Percentiles rank a stretch among this genome's conserved stretches.
Conservation (phyloP, 352 stramenopile species). For the Sclerospora graminicola region DNA sequence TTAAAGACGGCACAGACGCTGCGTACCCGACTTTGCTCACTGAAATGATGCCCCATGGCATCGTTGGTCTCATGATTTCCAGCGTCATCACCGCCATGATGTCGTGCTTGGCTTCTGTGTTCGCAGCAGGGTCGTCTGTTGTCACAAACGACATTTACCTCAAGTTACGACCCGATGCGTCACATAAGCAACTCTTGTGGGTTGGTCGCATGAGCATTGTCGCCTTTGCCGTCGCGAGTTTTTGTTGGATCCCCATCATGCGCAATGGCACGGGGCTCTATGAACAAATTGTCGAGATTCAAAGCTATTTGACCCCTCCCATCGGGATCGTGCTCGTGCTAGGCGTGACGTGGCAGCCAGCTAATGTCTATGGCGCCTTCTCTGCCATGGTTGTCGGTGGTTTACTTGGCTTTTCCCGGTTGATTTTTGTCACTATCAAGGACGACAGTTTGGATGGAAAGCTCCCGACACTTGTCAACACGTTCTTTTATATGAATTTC, state of each 20-base stretch:
- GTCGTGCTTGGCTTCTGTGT: slow-evolving; percentile 55
- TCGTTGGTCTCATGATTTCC: slow-evolving; percentile 54
- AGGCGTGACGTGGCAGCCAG: slow-evolving; percentile 37
- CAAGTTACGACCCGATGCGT: slow-evolving; percentile 34
- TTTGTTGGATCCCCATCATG: slow-evolving; percentile 62
- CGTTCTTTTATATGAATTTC: slow-evolving; percentile 69
- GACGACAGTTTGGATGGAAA: slow-evolving; percentile 30
- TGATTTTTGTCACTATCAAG: slow-evolving; percentile 52
- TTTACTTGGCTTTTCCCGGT: slow-evolving; percentile 29
- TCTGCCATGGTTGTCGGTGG: slow-evolving; percentile 40
- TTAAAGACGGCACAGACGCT: slow-evolving; percentile 39
- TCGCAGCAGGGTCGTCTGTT: slow-evolving; percentile 45
- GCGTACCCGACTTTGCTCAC: slow-evolving; percentile 56
- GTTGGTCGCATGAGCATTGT: slow-evolving; percentile 42
- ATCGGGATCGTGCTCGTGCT: slow-evolving; percentile 56
- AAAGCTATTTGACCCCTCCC: slow-evolving; percentile 49
- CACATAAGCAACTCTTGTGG: slow-evolving; percentile 50
- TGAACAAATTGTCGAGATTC: slow-evolving; percentile 49
- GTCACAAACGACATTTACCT: slow-evolving; percentile 63
- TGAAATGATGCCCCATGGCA: slow-evolving; percentile 53
- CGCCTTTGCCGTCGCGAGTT: slow-evolving; percentile 36
- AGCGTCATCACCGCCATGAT: slow-evolving; percentile 70
- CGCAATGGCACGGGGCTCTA: slow-evolving; percentile 46
- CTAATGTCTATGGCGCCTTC: slow-evolving; percentile 39
- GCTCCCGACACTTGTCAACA: slow-evolving; percentile 29